A percentile compares a stretch with the other conserved stretches of the same genome.
These are phyloP conservation scores for Tarenaya hassleriana DNA, from an alignment of 345 rosid species.

Conservation along the genomic window DNA sequence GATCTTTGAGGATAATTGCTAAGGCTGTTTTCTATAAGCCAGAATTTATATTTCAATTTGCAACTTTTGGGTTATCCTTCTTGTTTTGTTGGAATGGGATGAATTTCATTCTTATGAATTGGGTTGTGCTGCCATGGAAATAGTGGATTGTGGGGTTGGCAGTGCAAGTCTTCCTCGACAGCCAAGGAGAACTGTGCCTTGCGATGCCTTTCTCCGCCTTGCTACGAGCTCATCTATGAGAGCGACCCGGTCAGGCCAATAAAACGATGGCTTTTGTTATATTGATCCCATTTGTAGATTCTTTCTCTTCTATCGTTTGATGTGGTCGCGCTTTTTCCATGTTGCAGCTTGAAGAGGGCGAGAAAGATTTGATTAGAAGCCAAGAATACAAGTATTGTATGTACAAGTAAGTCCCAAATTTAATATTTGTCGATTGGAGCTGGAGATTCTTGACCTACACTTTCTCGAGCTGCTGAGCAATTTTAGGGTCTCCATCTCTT, in stretches of 20 bases:
- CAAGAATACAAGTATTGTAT: slow-evolving; percentile 81
- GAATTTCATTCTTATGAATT: too few species aligned
- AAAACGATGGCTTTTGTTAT: neutral
- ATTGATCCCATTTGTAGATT: neutral
- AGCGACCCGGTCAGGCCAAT: slow-evolving; percentile 60
- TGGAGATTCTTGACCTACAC: neutral
- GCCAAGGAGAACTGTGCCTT: slow-evolving; percentile 76
- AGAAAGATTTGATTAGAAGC: slow-evolving; percentile 59
- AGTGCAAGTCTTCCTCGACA: slow-evolving; percentile 55
- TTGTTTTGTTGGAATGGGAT: too few species aligned
- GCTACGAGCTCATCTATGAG: slow-evolving; percentile 66
- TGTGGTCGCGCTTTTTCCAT: slow-evolving; percentile 1
- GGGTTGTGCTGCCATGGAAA: slow-evolving; percentile 27
- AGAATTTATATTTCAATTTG: neutral
- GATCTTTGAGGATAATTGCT: neutral
- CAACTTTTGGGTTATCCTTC: neutral
- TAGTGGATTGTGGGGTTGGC: slow-evolving; percentile 83
- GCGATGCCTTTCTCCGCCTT: slow-evolving; percentile 64
- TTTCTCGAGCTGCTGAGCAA: neutral
- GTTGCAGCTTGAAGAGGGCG: slow-evolving; percentile 80
- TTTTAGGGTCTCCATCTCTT: neutral
- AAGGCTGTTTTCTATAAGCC: neutral
- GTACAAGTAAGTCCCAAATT: slow-evolving; percentile 60
- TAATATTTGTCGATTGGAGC: neutral
- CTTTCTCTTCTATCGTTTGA: neutral